Conservation (phyloP, 164 flowering plant species). For the Litsea cubeba region DNA sequence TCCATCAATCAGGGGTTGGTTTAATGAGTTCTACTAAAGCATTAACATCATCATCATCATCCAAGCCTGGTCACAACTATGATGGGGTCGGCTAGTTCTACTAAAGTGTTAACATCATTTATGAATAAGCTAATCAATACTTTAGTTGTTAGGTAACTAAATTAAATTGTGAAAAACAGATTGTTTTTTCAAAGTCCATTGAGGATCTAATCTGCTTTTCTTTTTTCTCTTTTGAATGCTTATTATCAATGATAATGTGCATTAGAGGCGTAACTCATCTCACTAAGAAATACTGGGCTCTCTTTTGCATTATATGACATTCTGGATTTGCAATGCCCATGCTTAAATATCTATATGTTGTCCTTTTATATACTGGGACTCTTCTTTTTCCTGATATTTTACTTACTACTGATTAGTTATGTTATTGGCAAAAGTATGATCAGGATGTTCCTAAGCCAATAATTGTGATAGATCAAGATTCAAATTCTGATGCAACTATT, state of each 20-base stretch:
- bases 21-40: no score
- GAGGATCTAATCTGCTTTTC: no score
- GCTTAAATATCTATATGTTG: neutral
- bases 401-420: conserved; percentile 3
- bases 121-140: no score
- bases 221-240: neutral
- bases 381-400: neutral
- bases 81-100: no score
- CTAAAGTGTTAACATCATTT: no score
- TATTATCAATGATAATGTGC: neutral
- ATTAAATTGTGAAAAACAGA: no score
- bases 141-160: no score
- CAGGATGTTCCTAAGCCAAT: conserved; percentile 74
- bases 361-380: neutral
- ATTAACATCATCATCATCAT: neutral
- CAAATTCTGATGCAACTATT: conserved; percentile 67
- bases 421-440: conserved; percentile 38
- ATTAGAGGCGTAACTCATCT: neutral
- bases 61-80: no score
- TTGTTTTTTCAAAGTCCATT: no score
- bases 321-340: neutral
- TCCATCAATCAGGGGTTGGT: neutral
- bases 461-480: conserved; percentile 84
- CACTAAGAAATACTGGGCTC: neutral
- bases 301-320: neutral